These are phyloP conservation scores for Fraxinus platypoda DNA, from an alignment of 305 asterid genomes.

Conservation along the genomic window DNA sequence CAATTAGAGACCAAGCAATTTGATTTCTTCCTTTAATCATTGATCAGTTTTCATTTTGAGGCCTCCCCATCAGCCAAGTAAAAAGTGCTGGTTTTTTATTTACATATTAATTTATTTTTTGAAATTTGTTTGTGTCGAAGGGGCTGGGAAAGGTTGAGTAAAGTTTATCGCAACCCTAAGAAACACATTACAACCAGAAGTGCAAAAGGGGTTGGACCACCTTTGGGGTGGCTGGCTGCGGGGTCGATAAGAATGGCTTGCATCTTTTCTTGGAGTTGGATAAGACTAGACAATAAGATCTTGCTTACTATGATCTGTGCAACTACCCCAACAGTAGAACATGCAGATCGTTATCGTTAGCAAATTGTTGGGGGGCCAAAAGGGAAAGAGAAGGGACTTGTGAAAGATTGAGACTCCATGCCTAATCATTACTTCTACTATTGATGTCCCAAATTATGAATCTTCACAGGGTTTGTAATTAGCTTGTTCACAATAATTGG, in stretches of 20 bases:
- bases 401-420: slow-evolving; percentile 21
- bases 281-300: not conserved
- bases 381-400: not conserved
- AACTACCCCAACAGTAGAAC: not conserved
- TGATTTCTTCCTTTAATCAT: not conserved
- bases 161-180: not conserved
- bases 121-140: not conserved
- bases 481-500: slow-evolving; percentile 8
- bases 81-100: not conserved
- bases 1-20: not conserved
- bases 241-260: not conserved
- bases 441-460: slow-evolving; percentile 17
- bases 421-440: slow-evolving; percentile 22
- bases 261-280: not conserved
- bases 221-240: not conserved
- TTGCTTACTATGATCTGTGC: not conserved
- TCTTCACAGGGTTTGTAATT: not conserved
- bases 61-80: not conserved
- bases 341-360: not conserved
- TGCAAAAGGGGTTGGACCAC: not conserved
- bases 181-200: not conserved
- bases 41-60: not conserved
- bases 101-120: not conserved
- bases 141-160: not conserved
- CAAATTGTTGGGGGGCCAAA: not conserved